Conservation (phyloP, 345 rosid species). For the Firmiana major region DNA sequence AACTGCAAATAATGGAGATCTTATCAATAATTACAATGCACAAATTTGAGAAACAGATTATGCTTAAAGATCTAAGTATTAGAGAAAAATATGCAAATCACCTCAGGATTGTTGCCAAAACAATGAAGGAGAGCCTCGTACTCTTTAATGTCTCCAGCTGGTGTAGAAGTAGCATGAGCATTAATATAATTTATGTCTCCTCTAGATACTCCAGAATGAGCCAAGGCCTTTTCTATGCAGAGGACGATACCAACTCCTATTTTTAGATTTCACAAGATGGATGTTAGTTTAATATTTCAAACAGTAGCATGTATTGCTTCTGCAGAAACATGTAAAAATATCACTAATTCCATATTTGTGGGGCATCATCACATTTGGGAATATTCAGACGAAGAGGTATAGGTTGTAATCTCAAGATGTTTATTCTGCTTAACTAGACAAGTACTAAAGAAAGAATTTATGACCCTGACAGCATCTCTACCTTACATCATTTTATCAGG, state of each 20-base stretch:
- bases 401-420: neutral
- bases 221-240: conserved; percentile 86
- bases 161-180: conserved; percentile 96
- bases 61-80: neutral
- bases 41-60: neutral
- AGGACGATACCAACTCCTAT: conserved; percentile 76
- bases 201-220: conserved; percentile 60
- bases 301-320: neutral
- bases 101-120: conserved; percentile 81
- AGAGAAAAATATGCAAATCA: conserved; percentile 22
- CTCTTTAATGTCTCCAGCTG: conserved; percentile 84
- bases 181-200: conserved; percentile 80
- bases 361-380: neutral
- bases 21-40: conserved; percentile 16
- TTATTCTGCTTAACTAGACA: neutral
- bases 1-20: conserved; percentile 41
- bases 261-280: conserved; percentile 7
- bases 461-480: neutral
- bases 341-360: neutral
- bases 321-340: neutral
- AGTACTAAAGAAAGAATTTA: neutral
- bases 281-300: conserved; percentile 11
- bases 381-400: neutral
- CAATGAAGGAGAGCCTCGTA: conserved; percentile 68
- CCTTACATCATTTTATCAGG: neutral